Evolutionary conservation across 345 rosid species (phyloP).

Genomic region (Moricandia arvensis): DNA sequence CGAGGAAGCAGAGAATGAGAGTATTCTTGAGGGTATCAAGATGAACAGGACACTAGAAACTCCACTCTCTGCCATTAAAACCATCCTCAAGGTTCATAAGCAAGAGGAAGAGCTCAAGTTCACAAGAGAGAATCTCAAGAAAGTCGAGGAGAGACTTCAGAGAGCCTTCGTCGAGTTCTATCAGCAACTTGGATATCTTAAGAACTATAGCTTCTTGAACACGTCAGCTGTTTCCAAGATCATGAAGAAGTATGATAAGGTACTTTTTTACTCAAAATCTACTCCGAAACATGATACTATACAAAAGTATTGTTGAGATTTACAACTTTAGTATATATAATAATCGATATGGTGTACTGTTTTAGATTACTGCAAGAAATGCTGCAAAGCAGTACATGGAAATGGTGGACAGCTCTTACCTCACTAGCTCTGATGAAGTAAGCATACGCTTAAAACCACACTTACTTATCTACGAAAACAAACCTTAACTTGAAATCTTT

Average conservation of each 20-base stretch:
- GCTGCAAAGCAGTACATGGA: slow-evolving; percentile 40
- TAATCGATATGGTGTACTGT: neutral
- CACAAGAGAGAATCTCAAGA: slow-evolving; percentile 40
- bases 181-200: slow-evolving; percentile 57
- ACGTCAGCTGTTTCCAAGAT: slow-evolving; percentile 40
- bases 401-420: slow-evolving; percentile 46
- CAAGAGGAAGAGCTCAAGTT: slow-evolving; percentile 39
- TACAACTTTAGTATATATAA: neutral
- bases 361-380: slow-evolving; percentile 41
- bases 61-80: slow-evolving; percentile 59
- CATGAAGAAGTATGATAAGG: slow-evolving; percentile 55
- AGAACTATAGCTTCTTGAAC: slow-evolving; percentile 56
- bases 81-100: slow-evolving; percentile 38
- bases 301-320: neutral
- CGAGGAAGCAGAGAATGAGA: slow-evolving; percentile 3
- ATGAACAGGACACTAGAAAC: slow-evolving; percentile 48
- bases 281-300: neutral
- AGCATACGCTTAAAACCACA: neutral
- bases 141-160: slow-evolving; percentile 47
- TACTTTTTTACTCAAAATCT: neutral
- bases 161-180: slow-evolving; percentile 56
- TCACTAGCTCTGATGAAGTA: slow-evolving; percentile 47
- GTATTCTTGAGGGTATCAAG: slow-evolving; percentile 48
- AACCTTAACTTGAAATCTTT: neutral
- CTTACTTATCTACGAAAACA: neutral